Percentiles rank a stretch among this genome's conserved stretches.
These are phyloP conservation scores for Zopfia rhizophila DNA, from an alignment of 2,329 filamentous ascomycete species.

Conservation along the genomic window DNA sequence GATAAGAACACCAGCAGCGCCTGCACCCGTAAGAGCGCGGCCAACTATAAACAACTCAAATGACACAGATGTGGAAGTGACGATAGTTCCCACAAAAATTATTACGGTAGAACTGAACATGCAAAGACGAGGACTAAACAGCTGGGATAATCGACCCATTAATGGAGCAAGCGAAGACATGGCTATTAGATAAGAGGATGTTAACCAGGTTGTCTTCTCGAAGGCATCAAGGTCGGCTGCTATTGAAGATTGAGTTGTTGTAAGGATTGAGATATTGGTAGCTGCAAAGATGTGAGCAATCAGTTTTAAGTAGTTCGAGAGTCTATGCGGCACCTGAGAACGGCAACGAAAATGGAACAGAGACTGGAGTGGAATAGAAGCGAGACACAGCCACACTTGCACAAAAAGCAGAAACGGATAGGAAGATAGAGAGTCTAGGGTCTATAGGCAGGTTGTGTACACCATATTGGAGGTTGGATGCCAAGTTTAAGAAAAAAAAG, in stretches of 20 bases:
- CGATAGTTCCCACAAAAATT: constrained; percentile 69
- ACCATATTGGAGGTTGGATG: too few relatives aligned
- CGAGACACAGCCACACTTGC: constrained; percentile 5
- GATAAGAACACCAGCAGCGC: constrained; percentile 77
- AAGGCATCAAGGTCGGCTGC: constrained; percentile 80
- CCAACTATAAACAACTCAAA: constrained; percentile 75
- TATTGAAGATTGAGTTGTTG: constrained; percentile 81
- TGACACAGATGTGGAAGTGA: constrained; percentile 70
- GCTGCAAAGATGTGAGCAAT: constrained; percentile 49
- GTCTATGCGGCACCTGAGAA: neutral
- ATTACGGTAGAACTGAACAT: constrained; percentile 70
- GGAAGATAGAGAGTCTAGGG: too few relatives aligned
- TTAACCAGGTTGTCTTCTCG: constrained; percentile 81
- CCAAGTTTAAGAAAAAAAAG: too few relatives aligned
- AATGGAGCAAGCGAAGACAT: constrained; percentile 72
- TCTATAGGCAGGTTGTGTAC: too few relatives aligned
- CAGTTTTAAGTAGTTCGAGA: constrained; percentile 2
- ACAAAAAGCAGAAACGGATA: too few relatives aligned
- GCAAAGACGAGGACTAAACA: constrained; percentile 76
- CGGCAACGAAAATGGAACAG: neutral
- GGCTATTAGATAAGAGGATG: constrained; percentile 73
- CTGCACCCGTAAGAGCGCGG: constrained; percentile 73
- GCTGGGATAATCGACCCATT: constrained; percentile 75
- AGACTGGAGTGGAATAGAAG: constrained; percentile 35
- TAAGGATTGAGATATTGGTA: constrained; percentile 82